Base-by-base conservation (phyloP, 2,329 filamentous ascomycete species). In the Xylaria sp. region DNA sequence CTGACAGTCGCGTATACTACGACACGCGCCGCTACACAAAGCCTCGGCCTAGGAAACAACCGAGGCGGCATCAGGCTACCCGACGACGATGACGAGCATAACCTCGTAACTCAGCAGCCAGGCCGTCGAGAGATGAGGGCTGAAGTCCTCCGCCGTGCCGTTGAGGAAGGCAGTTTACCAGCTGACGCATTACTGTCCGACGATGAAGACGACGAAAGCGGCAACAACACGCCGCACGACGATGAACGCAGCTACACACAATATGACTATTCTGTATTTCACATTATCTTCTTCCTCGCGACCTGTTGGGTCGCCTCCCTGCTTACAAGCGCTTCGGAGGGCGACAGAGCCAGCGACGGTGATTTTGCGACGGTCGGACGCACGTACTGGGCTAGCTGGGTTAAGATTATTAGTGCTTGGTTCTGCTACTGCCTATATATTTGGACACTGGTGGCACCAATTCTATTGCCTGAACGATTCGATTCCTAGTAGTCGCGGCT, bases 371-470 rank as follows among this genome's bases (percentile, higher is more conserved):
- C 95, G 0, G 95, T 99, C 3, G 96, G 96, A 21, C 87, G 96
- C 67, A 98, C 95, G 4, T 97, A 98, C 81, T 97, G 94, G 88
- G 96, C 96, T 36, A 97, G 93, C 78, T 99, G 97, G 96, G 94
- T 98, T 74, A 99, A 99, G 89, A 98, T 99, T 80, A 90, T 98
- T 62, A 97, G 94, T 81, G 91, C 95, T 19, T 99, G 96, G 96
- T 90, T 96, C 63, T 99, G 96, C 83, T 98, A 99, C 80, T 90
- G 84, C 60, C 92, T 99, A 80, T 99, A 98, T 78, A 88, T 90
- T 32, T 99, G 96, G 96, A 97, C 93, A 19, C 81, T 99, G 74
- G 85, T 97, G 51, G 96, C 96, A 53, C 96, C 96, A 2, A 86
- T 97, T 45, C 81, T 97, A 53, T 80, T 97, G 75, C 94, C 95